Conservation (phyloP, 345 rosid genomes). For the Nasturtium officinale region DNA sequence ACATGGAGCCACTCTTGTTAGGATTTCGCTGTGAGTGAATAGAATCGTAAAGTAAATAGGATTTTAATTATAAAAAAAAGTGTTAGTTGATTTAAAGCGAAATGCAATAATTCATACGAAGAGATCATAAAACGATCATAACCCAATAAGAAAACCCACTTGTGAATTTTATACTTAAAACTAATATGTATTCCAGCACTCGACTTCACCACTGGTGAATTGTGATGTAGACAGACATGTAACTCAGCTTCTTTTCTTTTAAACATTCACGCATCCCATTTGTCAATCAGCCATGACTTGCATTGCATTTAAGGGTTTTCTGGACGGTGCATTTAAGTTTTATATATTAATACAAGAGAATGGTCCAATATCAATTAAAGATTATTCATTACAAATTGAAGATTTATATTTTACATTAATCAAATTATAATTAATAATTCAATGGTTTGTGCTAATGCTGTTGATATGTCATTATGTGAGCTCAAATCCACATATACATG, state of each 20-base stretch:
- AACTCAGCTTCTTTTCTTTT: background rate
- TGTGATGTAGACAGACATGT: constrained; percentile 11
- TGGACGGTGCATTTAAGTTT: background rate
- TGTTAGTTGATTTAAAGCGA: background rate
- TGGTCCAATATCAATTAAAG: background rate
- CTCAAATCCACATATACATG: too few species aligned
- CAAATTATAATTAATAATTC: background rate
- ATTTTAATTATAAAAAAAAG: constrained; percentile 17
- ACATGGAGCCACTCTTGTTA: constrained; percentile 28
- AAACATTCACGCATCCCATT: background rate
- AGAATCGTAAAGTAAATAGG: constrained; percentile 16
- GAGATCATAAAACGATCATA: constrained; percentile 6
- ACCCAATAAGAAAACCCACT: constrained; percentile 15
- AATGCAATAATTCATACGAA: constrained; percentile 21
- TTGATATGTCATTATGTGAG: background rate
- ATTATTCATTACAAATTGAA: background rate
- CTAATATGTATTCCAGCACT: background rate
- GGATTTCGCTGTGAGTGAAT: constrained; percentile 27
- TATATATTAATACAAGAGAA: background rate
- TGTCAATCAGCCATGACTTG: constrained; percentile 4
- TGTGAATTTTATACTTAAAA: background rate
- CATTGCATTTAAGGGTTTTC: background rate
- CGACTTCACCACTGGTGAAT: constrained; percentile 13
- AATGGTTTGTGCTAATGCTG: background rate
- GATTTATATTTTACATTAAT: background rate